Evolutionary conservation across 2,329 filamentous ascomycete species (phyloP).

Genomic region (Colletotrichum brevisporum): DNA sequence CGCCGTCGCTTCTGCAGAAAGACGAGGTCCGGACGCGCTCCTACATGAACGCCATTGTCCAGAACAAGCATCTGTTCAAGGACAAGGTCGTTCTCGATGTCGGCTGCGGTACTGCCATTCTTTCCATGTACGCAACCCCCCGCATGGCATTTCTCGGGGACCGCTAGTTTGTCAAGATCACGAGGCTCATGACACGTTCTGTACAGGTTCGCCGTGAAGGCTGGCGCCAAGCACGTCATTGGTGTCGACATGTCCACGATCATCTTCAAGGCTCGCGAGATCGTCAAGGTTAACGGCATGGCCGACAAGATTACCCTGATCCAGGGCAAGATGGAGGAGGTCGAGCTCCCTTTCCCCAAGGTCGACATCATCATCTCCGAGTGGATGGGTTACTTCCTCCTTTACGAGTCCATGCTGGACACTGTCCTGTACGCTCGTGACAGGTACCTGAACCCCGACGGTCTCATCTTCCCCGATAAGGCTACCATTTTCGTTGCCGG

Average conservation of each 20-base stretch:
- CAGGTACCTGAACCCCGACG: slow-evolving; percentile 87
- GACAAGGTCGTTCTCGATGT: slow-evolving; percentile 91
- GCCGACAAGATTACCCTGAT: slow-evolving; percentile 96
- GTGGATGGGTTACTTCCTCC: slow-evolving; percentile 99
- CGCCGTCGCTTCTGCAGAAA: slow-evolving; percentile 72
- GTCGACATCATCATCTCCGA: slow-evolving; percentile 99
- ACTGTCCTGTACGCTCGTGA: slow-evolving; percentile 97
- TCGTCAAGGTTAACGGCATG: slow-evolving; percentile 92
- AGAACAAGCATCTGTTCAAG: slow-evolving; percentile 96
- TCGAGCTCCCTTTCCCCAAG: slow-evolving; percentile 91
- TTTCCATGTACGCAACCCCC: slow-evolving; percentile 84
- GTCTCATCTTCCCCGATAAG: slow-evolving; percentile 98
- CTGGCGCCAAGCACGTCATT: slow-evolving; percentile 98
- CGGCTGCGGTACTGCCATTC: slow-evolving; percentile 96
- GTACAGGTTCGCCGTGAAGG: slow-evolving; percentile 92
- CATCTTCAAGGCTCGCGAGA: slow-evolving; percentile 97
- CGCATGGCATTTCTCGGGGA: neutral
- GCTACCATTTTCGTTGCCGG: slow-evolving; percentile 96
- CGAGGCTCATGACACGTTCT: slow-evolving; percentile 3
- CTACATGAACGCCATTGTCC: slow-evolving; percentile 97
- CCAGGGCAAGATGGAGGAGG: slow-evolving; percentile 99
- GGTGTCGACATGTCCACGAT: slow-evolving; percentile 99
- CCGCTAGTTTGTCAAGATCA: neutral
- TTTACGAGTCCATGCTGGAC: slow-evolving; percentile 99
- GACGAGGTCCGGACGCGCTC: slow-evolving; percentile 97